Evolutionary conservation across 1,284 basidiomycete species (phyloP).

Genomic region (Ustilago hordei): DNA sequence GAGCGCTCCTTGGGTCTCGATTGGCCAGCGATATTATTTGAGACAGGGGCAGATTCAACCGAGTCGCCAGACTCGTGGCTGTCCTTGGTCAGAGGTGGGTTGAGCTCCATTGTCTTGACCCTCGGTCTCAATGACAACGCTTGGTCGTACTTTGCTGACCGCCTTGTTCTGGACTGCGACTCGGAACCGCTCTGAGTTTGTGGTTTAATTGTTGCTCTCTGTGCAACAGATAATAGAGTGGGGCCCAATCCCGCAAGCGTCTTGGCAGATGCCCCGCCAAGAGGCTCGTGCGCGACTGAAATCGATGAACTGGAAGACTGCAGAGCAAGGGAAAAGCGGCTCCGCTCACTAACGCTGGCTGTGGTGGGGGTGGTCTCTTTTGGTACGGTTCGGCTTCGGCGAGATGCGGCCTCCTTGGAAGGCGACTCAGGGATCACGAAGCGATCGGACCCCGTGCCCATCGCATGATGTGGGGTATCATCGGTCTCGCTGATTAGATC

Average conservation of each 20-base stretch:
- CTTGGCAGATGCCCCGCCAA: no score
- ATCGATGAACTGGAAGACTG: conserved; percentile 27
- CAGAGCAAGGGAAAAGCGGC: conserved; percentile 30
- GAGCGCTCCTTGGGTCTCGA: conserved; percentile 2
- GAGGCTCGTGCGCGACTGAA: conserved; percentile 11
- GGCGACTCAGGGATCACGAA: conserved; percentile 10
- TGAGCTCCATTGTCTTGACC: not conserved
- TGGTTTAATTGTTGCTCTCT: not conserved
- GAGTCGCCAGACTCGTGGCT: conserved; percentile 17
- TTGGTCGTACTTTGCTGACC: conserved; percentile 32
- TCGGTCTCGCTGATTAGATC: not conserved
- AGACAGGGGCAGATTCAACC: conserved; percentile 16
- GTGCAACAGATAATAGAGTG: conserved; percentile 20
- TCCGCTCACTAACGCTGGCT: conserved; percentile 23
- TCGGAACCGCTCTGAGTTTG: conserved; percentile 18
- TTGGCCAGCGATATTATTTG: not conserved
- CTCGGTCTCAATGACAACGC: not conserved
- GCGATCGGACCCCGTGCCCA: not conserved
- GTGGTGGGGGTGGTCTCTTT: conserved; percentile 11
- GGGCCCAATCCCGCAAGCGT: not conserved
- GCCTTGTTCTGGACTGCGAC: conserved; percentile 12
- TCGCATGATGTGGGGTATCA: not conserved
- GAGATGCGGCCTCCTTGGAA: conserved; percentile 13
- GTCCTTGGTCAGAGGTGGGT: conserved; percentile 16
- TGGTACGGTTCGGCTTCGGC: not conserved